Base-by-base conservation (phyloP, 768 basidiomycete species). In the Hygrocybe coccinea region DNA sequence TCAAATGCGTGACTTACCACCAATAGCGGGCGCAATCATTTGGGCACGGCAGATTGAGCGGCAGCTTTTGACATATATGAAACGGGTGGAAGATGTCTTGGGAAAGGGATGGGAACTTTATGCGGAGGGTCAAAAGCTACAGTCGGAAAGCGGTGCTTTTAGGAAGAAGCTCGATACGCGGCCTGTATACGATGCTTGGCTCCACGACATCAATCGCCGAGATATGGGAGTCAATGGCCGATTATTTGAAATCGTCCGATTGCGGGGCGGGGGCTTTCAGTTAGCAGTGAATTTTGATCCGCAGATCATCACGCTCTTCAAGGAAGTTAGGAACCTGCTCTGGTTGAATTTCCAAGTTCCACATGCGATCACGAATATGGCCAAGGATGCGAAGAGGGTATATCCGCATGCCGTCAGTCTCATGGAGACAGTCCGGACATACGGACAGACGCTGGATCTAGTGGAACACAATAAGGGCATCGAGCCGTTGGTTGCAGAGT, bases 41-140 rank as follows among this genome's bases (percentile, higher is more conserved):
- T 99, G 97, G 97, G 95, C 97, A 0, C 82, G 89, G n/a, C 97
- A 98, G 75, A 99, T 99, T 58, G 95, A 97, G 64, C 85, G 94
- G 3, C 97, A 99, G 66, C 83, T 99, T 2, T 79, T 88, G 56
- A 86, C 92, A 1, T 97, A 98, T 76, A 99, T 99, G 95, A 95
- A 95, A 69, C 89, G 95, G 14, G 95, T 98, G 50, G 97, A 98
- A 66, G 95, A 98, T 68, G 97, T 99, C 2, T 84, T 99, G 7
- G 90, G 95, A 5, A 95, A 93, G 70, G 95, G 93, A 6, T 99
- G 97, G 95, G 95, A 97, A 65, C 84, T 93, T 57, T 98, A 99
- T 62, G 95, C 95, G n/a, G 97, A 99, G 64, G 97, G 97, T 5
- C 94, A 97, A 71, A 95, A 94, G 64, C 86, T 99, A 1, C 93